phyloP scores from a whole-genome alignment of 1,139 yeast species.

The Meyerozyma elateridarum region DNA sequence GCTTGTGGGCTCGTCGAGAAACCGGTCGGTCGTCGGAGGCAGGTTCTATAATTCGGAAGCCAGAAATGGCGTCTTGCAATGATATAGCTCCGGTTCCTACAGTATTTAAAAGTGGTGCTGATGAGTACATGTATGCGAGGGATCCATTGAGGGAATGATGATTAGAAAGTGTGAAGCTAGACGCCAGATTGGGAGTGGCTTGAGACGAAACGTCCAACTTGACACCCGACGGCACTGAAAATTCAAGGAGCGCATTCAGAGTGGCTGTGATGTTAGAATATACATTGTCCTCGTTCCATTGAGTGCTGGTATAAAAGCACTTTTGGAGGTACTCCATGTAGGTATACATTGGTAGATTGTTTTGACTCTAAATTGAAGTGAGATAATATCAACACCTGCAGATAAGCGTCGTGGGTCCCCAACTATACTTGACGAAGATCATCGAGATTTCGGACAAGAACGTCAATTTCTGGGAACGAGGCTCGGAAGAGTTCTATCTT shows the following conservation, averaged over 20 bases:
- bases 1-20: constrained; percentile 6
- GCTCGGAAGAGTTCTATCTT: constrained; percentile 51
- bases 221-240: constrained; percentile 66
- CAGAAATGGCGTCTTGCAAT: constrained; percentile 73
- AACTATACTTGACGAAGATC: constrained; percentile 14
- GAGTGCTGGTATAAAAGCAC: constrained; percentile 63
- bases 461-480: constrained; percentile 41
- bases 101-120: constrained; percentile 50
- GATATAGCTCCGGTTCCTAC: constrained; percentile 51
- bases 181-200: constrained; percentile 67
- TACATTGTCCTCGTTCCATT: constrained; percentile 75
- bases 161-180: constrained; percentile 70
- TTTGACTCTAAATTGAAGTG: background rate
- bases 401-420: no score
- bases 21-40: constrained; percentile 5
- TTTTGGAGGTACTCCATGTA: constrained; percentile 82
- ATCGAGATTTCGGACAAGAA: constrained; percentile 33
- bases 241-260: constrained; percentile 67
- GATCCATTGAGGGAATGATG: constrained; percentile 74
- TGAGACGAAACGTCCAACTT: constrained; percentile 68
- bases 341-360: constrained; percentile 66
- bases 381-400: no score
- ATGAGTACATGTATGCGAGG: constrained; percentile 72
- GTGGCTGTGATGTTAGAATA: constrained; percentile 71
- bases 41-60: constrained; percentile 62